Conservation (phyloP, 148 eudicot species). For the Dianthus caryophyllus region DNA sequence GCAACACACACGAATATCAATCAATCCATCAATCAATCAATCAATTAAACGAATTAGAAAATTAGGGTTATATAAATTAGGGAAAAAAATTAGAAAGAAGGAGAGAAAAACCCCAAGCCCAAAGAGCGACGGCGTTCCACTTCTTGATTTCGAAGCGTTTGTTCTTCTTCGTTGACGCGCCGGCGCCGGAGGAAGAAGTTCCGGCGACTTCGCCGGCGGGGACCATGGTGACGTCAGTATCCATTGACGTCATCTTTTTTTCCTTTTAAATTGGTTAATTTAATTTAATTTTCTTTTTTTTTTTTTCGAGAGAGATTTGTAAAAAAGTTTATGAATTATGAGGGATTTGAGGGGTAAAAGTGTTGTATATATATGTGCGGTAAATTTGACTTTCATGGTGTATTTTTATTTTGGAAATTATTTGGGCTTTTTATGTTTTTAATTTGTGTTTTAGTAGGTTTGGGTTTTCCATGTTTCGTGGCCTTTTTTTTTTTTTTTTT, state of each 20-base stretch:
- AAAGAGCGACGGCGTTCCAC: constrained; percentile 95
- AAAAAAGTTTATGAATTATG: no score
- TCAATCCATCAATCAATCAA: background rate
- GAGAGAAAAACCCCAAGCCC: constrained; percentile 74
- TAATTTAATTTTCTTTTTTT: background rate
- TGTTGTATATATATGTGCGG: no score
- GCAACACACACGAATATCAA: background rate
- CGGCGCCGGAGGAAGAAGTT: constrained; percentile 41
- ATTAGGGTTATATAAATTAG: constrained; percentile 21
- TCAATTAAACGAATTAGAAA: constrained; percentile 22
- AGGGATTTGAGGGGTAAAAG: no score
- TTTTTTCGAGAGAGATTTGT: background rate
- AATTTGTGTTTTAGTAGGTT: no score
- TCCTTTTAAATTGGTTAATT: background rate
- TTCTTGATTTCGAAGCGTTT: constrained; percentile 93
- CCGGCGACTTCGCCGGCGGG: constrained; percentile 54
- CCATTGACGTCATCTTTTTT: constrained; percentile 32
- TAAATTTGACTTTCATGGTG: no score
- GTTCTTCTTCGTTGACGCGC: constrained; percentile 44
- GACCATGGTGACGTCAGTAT: constrained; percentile 46
- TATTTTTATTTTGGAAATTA: no score
- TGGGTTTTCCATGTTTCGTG: no score
- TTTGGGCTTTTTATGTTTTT: no score
- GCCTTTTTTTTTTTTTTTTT: no score
- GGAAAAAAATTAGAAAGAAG: no score